Evolutionary conservation across 192 early-diverging fungal genomes (phyloP), one percentile per base, ranked within the genome.

Genomic region (Mortierella hygrophila): DNA sequence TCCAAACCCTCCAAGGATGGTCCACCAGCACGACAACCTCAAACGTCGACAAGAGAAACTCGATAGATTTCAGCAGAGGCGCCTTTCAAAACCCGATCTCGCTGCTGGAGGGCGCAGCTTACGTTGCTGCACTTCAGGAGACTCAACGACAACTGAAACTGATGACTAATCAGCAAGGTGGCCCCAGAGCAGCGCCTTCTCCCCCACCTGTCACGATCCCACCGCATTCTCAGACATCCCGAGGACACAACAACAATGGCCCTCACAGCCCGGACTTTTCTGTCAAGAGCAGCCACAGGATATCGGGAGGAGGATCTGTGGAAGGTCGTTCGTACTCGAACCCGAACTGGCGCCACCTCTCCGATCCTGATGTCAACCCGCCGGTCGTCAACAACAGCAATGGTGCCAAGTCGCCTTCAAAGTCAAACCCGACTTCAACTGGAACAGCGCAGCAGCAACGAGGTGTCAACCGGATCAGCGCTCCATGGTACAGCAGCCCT

Each of bases 41-140:
- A 38, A 6, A 65, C 47, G 38, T 72, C 49, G 16, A 47, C 65
- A 57, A 74, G 40, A 68, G 41, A 6, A 52, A 41, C 9, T 35
- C 63, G 10, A 6, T 21, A n/a, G 29, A 75, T 15, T 13, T 73
- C 23, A 15, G 2, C 40, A 72, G n/a, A 32, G 60, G 29, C 23
- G 4, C 29, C 10, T 46, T n/a, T 9, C 69, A n/a, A 26, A 57
- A 75, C 49, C 32, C 60, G 15, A 57, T 7, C 44, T 54, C 63
- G 0, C 35, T 82, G n/a, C 46, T 82, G 8, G 81, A 82, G 41
- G 81, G 81, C 26, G 81, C 75, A 8, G 81, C 69, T 3, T 82
- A 82, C 29, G 65, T 42, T 16, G 81, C 81, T 6, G 81, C 81
- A 2, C 81, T 82, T 47, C 55, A 77, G 55, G 81, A 82, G 23